phyloP scores from a whole-genome alignment of 148 eudicot genomes.

The Rhododendron griersonianum region DNA sequence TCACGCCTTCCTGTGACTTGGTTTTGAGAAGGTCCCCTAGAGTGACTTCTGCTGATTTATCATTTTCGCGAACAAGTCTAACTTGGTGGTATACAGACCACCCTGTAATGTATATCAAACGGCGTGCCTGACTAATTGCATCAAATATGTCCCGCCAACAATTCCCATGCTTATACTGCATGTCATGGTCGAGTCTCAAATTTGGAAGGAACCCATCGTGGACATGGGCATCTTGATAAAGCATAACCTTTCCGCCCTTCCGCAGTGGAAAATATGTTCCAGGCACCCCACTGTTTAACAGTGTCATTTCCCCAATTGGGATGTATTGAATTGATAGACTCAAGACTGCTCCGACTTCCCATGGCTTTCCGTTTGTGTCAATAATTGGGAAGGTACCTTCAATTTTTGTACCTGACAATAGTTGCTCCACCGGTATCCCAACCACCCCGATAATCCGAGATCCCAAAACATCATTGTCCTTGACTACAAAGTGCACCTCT shows the following conservation, averaged over 20 bases:
- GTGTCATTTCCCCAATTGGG: slow-evolving; percentile 41
- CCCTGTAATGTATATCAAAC: slow-evolving; percentile 74
- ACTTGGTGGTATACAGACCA: slow-evolving; percentile 83
- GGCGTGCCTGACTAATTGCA: slow-evolving; percentile 70
- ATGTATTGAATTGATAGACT: slow-evolving; percentile 57
- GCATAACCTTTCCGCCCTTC: slow-evolving; percentile 65
- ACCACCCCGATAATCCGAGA: slow-evolving; percentile 64
- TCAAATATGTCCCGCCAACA: slow-evolving; percentile 83
- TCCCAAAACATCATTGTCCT: slow-evolving; percentile 64
- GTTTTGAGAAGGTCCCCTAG: slow-evolving; percentile 71
- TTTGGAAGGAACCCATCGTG: slow-evolving; percentile 58
- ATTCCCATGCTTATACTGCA: slow-evolving; percentile 51
- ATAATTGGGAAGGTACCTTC: slow-evolving; percentile 63
- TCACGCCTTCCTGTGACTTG: slow-evolving; percentile 86
- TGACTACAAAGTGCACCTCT: slow-evolving; percentile 68
- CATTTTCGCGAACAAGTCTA: slow-evolving; percentile 53
- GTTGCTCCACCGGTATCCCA: slow-evolving; percentile 47
- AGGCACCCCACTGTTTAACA: slow-evolving; percentile 65
- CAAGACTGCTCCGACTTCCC: slow-evolving; percentile 53
- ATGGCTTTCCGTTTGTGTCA: slow-evolving; percentile 38
- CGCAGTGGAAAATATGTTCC: slow-evolving; percentile 81
- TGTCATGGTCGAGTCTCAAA: slow-evolving; percentile 48
- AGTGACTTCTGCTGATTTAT: slow-evolving; percentile 22
- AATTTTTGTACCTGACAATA: slow-evolving; percentile 34
- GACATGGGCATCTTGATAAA: slow-evolving; percentile 92